Evolutionary conservation across 257 asterid species (phyloP), one percentile per base, ranked within the genome.

Genomic region (Rhazya stricta): DNA sequence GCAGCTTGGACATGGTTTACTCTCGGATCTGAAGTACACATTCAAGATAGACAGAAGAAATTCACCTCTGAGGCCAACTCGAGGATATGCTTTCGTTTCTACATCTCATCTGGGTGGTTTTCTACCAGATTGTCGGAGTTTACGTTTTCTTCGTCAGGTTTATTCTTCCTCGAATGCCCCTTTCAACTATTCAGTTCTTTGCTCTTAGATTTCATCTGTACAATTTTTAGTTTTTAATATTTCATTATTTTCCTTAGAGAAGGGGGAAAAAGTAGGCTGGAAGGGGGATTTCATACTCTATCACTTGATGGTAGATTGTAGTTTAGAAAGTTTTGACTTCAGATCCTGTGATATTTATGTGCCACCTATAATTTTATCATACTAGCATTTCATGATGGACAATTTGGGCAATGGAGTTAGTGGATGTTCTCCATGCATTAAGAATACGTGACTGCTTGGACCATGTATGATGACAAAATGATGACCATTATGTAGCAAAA

Each of bases 61-160:
- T 83, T 91, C 97, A 42, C 81, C 92, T 54, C 30, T 89, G 75
- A 89, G 97, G 86, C 99, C 98, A 70, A 93, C 97, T 73, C 87
- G 82, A 34, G 99, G 99, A 29, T 79, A 79, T 86, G 98, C 99
- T 66, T 88, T 95, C 84, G 83, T 82, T 83, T 90, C 97, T 69
- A 88, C 96, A 69, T 80, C 97, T 72, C 93, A 90, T 81, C 69
- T 95, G 79, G 91, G 97, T 71, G 98, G 99, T 54, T 89, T 95
- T 80, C 74, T 86, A 62, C 99, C 99, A 42, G 98, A 95, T 82
- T 63, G 73, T 77, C 91, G 97, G 45, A 91, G 93, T 78, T 74
- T 89, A 77, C 96, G 90, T 69, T 90, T 91, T 84, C 72, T 93
- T 76, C 98, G 97, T 30, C 99, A 95, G 97, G 99, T 95, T 72